Evolutionary conservation across 164 flowering plant species (phyloP).

Genomic region (Cinnamomum micranthum): DNA sequence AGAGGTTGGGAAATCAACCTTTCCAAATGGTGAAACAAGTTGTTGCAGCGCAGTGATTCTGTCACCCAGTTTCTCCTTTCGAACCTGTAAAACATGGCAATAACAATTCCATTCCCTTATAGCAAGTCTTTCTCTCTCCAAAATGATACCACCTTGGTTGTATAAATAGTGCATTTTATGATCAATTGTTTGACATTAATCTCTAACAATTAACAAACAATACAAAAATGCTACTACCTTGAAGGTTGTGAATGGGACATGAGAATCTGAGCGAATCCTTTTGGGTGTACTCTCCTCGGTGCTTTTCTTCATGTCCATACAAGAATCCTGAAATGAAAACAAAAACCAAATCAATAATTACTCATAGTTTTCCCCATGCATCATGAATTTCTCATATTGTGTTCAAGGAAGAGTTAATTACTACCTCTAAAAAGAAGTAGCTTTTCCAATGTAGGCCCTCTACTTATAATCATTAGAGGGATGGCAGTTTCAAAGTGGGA

Average conservation of each 20-base stretch:
- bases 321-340: neutral
- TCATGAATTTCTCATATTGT: neutral
- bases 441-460: too few relatives aligned
- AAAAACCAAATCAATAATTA: neutral
- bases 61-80: conserved; percentile 98
- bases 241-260: conserved; percentile 9
- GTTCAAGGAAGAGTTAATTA: too few relatives aligned
- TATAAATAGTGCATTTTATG: too few relatives aligned
- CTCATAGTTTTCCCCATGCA: neutral
- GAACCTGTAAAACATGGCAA: conserved; percentile 42
- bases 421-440: too few relatives aligned
- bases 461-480: too few relatives aligned
- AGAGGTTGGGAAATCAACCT: conserved; percentile 36
- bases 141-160: neutral
- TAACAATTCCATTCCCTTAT: neutral
- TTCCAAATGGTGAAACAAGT: conserved; percentile 97
- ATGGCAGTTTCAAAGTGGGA: too few relatives aligned
- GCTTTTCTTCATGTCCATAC: conserved; percentile 1
- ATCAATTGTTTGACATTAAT: too few relatives aligned
- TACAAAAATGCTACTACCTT: neutral
- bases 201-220: too few relatives aligned
- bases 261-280: neutral
- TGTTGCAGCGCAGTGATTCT: conserved; percentile 97
- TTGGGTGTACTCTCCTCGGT: neutral
- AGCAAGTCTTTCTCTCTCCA: neutral